Percentiles rank a stretch among this genome's conserved stretches.
Evolutionary conservation across 2,329 filamentous ascomycete species (phyloP).

Genomic region (Hypoxylon sp.): DNA sequence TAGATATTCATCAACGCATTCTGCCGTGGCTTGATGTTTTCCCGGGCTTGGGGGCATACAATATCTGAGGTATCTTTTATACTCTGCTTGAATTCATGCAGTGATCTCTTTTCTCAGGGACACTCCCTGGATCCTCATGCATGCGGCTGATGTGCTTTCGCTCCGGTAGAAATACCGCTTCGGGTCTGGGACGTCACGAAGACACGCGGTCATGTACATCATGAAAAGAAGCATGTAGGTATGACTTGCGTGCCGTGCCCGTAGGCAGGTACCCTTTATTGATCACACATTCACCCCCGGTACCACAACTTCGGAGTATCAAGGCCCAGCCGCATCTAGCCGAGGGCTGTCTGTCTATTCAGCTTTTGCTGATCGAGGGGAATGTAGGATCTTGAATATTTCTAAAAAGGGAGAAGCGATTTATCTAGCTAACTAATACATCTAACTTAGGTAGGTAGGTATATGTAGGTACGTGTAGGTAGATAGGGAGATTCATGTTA

Average conservation of each 20-base stretch:
- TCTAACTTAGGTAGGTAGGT: conserved; percentile 22
- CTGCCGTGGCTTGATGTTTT: conserved; percentile 13
- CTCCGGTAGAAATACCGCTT: conserved; percentile 19
- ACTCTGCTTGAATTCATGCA: too few species aligned
- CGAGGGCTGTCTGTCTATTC: conserved; percentile 8
- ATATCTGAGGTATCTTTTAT: too few species aligned
- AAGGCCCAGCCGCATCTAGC: conserved; percentile 29
- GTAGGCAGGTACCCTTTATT: not conserved
- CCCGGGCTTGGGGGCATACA: conserved; percentile 8
- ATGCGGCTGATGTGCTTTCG: conserved; percentile 24
- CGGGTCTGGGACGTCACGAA: conserved; percentile 5
- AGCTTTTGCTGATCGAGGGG: conserved; percentile 12
- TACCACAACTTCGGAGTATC: conserved; percentile 15
- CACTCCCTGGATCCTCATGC: conserved; percentile 35
- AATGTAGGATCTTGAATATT: conserved; percentile 16
- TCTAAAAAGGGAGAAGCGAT: conserved; percentile 7
- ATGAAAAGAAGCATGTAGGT: conserved; percentile 8
- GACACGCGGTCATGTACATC: conserved; percentile 12
- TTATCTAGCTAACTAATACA: conserved; percentile 8
- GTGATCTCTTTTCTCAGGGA: conserved; percentile 23
- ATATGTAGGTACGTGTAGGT: conserved; percentile 5
- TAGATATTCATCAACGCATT: conserved; percentile 2
- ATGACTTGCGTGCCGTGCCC: conserved; percentile 23
- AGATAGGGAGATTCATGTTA: not conserved
- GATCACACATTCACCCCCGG: conserved; percentile 1